These are phyloP conservation scores for Colletotrichum brevisporum DNA, from an alignment of 2,329 filamentous ascomycete species.

Conservation along the genomic window DNA sequence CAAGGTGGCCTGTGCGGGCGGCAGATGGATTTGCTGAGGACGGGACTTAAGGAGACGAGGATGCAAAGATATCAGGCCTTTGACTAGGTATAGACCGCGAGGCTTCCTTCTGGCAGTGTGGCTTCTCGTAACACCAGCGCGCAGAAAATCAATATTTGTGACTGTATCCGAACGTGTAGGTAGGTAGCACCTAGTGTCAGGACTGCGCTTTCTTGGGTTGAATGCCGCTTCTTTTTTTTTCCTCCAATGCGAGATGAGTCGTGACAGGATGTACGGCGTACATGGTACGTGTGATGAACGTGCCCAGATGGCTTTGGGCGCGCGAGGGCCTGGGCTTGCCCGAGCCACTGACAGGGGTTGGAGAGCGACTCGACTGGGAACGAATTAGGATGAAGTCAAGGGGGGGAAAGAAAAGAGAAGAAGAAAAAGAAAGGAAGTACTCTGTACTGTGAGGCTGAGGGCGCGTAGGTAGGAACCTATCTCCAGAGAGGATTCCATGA, in stretches of 20 bases:
- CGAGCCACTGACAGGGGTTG: constrained; percentile 4
- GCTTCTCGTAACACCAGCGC: no score
- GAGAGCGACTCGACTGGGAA: background rate
- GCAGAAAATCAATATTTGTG: no score
- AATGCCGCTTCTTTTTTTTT: no score
- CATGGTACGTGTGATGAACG: background rate
- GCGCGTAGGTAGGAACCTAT: no score
- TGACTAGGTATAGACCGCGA: no score
- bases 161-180: no score
- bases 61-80: background rate
- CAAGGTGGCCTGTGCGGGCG: background rate
- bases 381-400: background rate
- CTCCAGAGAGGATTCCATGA: background rate
- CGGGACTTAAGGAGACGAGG: background rate
- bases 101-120: no score
- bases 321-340: constrained; percentile 16
- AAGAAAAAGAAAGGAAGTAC: no score
- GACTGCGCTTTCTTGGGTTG: no score
- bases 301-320: constrained; percentile 15
- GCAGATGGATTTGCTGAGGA: background rate
- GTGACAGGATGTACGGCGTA: background rate
- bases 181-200: no score
- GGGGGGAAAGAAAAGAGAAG: no score
- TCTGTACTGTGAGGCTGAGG: no score
- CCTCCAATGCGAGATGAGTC: background rate